A percentile compares a stretch with the other conserved stretches of the same genome.
Conservation (phyloP, 2,329 filamentous ascomycete species). For the Trichoderma asperellum region DNA sequence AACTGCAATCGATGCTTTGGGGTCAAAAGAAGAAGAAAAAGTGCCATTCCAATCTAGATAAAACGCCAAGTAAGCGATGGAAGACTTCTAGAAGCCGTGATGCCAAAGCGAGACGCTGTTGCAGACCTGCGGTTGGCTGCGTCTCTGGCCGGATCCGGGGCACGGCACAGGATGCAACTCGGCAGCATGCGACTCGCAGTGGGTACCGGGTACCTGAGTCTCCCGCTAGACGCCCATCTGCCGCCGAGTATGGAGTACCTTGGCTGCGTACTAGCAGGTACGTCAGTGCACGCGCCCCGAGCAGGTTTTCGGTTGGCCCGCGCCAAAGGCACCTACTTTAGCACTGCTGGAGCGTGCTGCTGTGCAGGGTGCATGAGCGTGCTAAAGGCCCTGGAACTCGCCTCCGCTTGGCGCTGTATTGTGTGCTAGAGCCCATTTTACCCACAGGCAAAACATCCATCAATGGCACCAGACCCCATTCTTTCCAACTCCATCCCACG, state of each 20-base stretch:
- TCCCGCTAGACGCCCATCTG: background rate
- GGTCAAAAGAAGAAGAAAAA: background rate
- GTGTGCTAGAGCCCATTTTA: background rate
- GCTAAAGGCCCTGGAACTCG: background rate
- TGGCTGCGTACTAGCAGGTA: background rate
- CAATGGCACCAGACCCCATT: constrained; percentile 1
- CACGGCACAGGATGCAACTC: background rate
- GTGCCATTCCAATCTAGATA: background rate
- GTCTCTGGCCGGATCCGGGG: background rate
- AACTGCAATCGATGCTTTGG: background rate
- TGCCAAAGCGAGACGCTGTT: background rate
- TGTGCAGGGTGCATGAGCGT: background rate
- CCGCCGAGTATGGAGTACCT: constrained; percentile 1
- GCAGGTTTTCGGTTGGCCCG: background rate
- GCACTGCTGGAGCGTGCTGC: background rate
- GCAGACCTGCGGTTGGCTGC: background rate
- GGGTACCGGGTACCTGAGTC: background rate
- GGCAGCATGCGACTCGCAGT: background rate
- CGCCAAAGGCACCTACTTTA: background rate
- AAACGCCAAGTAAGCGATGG: background rate
- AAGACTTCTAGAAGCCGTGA: background rate
- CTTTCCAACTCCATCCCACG: constrained; percentile 13
- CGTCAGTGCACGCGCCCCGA: background rate
- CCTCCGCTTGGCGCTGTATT: background rate
- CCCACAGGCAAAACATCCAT: background rate